These are phyloP conservation scores for Gonapodya sp. DNA, from an alignment of 192 early-diverging fungal species.

Conservation along the genomic window DNA sequence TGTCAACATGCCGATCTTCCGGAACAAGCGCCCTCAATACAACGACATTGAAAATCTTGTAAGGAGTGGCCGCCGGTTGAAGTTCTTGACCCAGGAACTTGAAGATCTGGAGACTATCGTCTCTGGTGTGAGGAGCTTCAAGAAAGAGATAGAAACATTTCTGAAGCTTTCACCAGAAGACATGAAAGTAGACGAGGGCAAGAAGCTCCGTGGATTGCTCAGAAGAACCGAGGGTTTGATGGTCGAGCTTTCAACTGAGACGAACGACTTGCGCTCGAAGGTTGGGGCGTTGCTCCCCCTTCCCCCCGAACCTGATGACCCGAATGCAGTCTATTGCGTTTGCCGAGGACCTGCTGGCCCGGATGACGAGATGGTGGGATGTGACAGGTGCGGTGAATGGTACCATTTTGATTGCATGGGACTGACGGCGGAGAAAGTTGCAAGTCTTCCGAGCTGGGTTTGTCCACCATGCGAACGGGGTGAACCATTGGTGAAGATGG, in stretches of 20 bases:
- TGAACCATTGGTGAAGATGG: neutral
- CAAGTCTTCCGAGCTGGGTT: neutral
- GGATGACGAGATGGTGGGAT: constrained; percentile 4
- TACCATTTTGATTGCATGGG: constrained; percentile 4
- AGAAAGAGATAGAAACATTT: neutral
- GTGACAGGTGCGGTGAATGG: constrained; percentile 2
- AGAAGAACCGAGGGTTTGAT: neutral
- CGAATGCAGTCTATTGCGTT: neutral
- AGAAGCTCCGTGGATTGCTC: neutral
- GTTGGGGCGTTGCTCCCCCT: neutral
- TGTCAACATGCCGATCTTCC: constrained; percentile 1
- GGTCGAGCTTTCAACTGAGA: neutral
- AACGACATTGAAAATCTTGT: neutral
- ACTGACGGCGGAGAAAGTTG: neutral
- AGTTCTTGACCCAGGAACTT: neutral
- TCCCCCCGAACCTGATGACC: neutral
- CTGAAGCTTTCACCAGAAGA: neutral
- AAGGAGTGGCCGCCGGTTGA: neutral
- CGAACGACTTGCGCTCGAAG: neutral
- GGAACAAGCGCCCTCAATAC: neutral
- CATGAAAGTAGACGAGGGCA: constrained; percentile 3
- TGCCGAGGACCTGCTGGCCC: neutral
- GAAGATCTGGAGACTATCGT: neutral
- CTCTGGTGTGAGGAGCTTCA: neutral
- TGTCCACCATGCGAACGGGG: neutral